These are phyloP conservation scores for Dacryopinax spathularia DNA, from an alignment of 768 basidiomycete species.

Conservation along the genomic window DNA sequence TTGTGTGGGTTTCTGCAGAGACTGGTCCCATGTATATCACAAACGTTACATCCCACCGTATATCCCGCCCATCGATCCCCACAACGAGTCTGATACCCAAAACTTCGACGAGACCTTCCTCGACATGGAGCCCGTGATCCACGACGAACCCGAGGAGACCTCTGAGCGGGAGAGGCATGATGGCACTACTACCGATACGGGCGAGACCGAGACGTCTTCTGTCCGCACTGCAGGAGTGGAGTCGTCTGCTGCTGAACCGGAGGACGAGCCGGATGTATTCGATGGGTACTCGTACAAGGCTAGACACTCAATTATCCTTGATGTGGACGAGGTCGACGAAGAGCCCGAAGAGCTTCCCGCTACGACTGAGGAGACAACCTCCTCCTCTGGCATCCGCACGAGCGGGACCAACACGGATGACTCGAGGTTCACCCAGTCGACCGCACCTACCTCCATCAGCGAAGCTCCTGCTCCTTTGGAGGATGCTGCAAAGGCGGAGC, in stretches of 20 bases:
- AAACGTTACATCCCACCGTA: conserved; percentile 92
- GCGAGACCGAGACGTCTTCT: conserved; percentile 25
- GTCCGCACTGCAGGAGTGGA: conserved; percentile 2
- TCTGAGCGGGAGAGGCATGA: conserved; percentile 17
- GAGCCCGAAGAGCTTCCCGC: conserved; percentile 15
- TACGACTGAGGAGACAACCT: neutral
- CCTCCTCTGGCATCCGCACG: conserved; percentile 2
- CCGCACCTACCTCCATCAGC: neutral
- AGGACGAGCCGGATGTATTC: conserved; percentile 59
- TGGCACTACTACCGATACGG: conserved; percentile 20
- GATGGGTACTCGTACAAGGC: conserved; percentile 93
- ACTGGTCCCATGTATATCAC: conserved; percentile 88
- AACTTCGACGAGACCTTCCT: conserved; percentile 97
- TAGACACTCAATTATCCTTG: conserved; percentile 61
- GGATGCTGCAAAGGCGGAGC: neutral
- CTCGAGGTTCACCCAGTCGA: neutral
- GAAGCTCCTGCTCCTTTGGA: neutral
- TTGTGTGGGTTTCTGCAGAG: conserved; percentile 33
- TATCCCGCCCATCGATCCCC: conserved; percentile 80
- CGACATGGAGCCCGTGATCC: conserved; percentile 85
- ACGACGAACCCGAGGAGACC: conserved; percentile 40
- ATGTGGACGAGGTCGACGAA: conserved; percentile 53
- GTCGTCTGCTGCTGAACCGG: conserved; percentile 9
- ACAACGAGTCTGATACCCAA: conserved; percentile 87
- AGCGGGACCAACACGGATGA: conserved; percentile 3